Evolutionary conservation across 2,329 filamentous ascomycete genomes (phyloP), one percentile per base, ranked within the genome.

Genomic region (Cryphonectria carpinicola): DNA sequence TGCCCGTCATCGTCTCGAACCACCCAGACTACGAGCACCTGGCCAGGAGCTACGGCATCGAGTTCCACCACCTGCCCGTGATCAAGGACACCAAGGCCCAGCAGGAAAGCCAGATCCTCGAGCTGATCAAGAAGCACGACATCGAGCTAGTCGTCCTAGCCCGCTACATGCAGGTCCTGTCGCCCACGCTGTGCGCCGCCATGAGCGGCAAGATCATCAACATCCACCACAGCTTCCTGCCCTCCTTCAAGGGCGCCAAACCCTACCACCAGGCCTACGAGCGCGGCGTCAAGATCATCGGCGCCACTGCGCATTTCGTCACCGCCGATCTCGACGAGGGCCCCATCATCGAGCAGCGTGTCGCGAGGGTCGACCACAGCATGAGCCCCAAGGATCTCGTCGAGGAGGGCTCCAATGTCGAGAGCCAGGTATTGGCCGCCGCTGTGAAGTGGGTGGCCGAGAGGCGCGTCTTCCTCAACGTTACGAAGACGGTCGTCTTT

Each of bases 181-280:
- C 90, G 32, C 92, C 92, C 0, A 87, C 82, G 11, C 84, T 96
- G 56, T 96, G 93, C 83, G 82, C 86, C 70, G 92, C 89, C 76
- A 95, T 96, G 92, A 92, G 89, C 66, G 93, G 93, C 71, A 90
- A 89, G 79, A 96, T 96, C 83, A 95, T 96, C 90, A 96, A 96
- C 83, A 95, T 96, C 81, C 93, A 96, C 83, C 93, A 96, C 83
- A 92, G 88, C 75, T 96, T 96, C 88, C 80, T 96, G 85, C 93
- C 93, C 0, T 91, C 88, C 13, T 96, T 96, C 88, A 96, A 96
- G 86, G 93, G 93, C 72, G 93, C 93, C 41, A 94, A 93, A 82
- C 93, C 93, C 3, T 96, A 96, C 82, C 93, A 95, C 81, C 93
- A 96, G 84, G 93, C 93, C 10, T 95, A 92, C 78, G 93, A 95